Evolutionary conservation across 495 filamentous ascomycete genomes (phyloP), one percentile per base, ranked within the genome.

Genomic region (Penicillium paxilli): DNA sequence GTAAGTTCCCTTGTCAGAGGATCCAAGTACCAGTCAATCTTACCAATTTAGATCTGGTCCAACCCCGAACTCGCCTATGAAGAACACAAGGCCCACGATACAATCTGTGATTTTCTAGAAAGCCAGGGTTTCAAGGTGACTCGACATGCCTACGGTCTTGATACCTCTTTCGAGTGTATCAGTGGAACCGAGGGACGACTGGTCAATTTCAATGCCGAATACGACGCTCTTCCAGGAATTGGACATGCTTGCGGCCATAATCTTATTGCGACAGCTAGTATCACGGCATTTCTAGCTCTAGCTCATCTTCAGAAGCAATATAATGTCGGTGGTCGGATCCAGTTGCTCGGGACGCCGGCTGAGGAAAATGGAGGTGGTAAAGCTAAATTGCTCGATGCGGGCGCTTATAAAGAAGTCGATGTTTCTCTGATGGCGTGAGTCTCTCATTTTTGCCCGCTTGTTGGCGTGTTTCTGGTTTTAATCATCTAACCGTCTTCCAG

Each of bases 211-310:
- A 59, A 59, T 11, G 57, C 57, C 3, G 52, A 56, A 30, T 60
- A 60, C n/a, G 58, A 60, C 22, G 58, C 58, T 21, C 40, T 60
- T 4, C 58, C 58, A 2, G 52, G 35, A 3, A 49, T 52, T 12
- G 49, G 49, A 17, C 58, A 60, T 53, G 58, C 58, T 9, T 60
- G 58, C 33, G 58, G 58, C 14, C 58, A 60, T 20, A 60, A 60
- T 24, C 58, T 56, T 24, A 55, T 60, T 14, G 58, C 58, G 5
- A 56, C 45, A 6, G 40, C 35, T 9, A 42, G 35, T 20, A 56
- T 59, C 10, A 52, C 52, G 7, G 57, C 57, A 5, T 55, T 55
- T 16, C 17, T 59, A 8, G 47, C 37, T 5, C 11, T 48, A 2
- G 35, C 47, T 7, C 32, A 41, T 24, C 11, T 51, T 7, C 23